Base-by-base conservation (phyloP, 2,329 filamentous ascomycete genomes). In the Decorospora gaudefroyi region DNA sequence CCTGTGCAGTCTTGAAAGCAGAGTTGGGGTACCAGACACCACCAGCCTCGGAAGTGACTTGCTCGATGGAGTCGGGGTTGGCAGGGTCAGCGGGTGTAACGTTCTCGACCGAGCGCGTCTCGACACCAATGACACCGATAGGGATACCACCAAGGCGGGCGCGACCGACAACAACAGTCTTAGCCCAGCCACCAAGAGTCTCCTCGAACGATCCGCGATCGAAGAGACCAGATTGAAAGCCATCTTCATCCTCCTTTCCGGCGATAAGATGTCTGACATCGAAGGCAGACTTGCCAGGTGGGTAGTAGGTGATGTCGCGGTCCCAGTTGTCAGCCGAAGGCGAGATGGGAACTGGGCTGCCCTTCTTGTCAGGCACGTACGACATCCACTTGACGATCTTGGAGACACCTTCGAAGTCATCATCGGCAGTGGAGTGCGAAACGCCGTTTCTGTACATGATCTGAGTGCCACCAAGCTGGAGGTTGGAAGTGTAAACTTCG, bases 381-480 rank as follows among this genome's bases (percentile, higher is more conserved):
- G 92, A 93, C 80, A 99, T 84, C 93, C 93, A 99, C 71, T 95
- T 87, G 35, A 97, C 90, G 68, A 99, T 97, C 81, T 95, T 95
- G 65, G 88, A 90, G 15, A 99, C 88, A 82, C 93, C 93, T 65
- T 92, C 91, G 64, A 99, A 97, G 76, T 99, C 93, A 67, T 99
- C 92, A 61, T 87, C 88, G 65, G 93, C 93, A 59, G 92, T 96
- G 88, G 97, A 92, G 78, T 99, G 93, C 15, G 93, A 97, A 28
- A 99, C 93, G 83, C 93, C 93, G 72, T 99, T 99, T 77, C 89
- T 91, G 84, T 99, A 97, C 93, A 99, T 99, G 81, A 99, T 99
- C 76, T 99, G 93, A n/a, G 93, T 99, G 62, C 93, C 93, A 84
- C 93, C 93, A 56, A 99, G 89, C 79, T 99, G 93, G 68, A 99